Evolutionary conservation across 495 filamentous ascomycete genomes (phyloP).

Genomic region (Aspergillus incahuasiensis): DNA sequence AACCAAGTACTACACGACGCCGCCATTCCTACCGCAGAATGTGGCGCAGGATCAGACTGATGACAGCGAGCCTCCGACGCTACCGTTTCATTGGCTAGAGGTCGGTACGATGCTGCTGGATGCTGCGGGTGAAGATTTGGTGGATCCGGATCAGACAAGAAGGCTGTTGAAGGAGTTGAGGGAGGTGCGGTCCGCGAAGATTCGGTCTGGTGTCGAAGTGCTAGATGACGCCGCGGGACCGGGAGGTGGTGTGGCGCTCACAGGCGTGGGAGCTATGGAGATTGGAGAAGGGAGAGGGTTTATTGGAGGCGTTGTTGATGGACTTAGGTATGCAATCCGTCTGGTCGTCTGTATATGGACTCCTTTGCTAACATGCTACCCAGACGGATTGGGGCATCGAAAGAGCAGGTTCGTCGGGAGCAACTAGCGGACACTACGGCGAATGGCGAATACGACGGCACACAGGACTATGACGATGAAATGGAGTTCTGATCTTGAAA

Average conservation of each 20-base stretch:
- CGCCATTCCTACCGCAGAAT: slow-evolving; percentile 43
- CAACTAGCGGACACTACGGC: slow-evolving; percentile 42
- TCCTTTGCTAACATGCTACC: neutral
- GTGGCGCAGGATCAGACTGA: slow-evolving; percentile 25
- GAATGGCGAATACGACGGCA: slow-evolving; percentile 35
- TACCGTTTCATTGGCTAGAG: slow-evolving; percentile 95
- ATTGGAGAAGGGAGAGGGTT: slow-evolving; percentile 82
- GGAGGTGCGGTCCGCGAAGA: slow-evolving; percentile 86
- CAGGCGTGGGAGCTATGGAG: slow-evolving; percentile 88
- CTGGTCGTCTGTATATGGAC: neutral
- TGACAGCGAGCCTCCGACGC: slow-evolving; percentile 42
- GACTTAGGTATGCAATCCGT: slow-evolving; percentile 55
- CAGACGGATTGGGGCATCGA: slow-evolving; percentile 44
- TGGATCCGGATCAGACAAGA: slow-evolving; percentile 67
- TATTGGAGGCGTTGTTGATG: slow-evolving; percentile 80
- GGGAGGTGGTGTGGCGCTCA: slow-evolving; percentile 70
- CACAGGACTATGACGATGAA: slow-evolving; percentile 44
- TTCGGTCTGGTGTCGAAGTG: slow-evolving; percentile 65
- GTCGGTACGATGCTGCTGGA: slow-evolving; percentile 79
- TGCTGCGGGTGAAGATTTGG: slow-evolving; percentile 78
- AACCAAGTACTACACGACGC: slow-evolving; percentile 35
- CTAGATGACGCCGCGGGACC: slow-evolving; percentile 57
- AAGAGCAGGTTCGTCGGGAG: slow-evolving; percentile 45
- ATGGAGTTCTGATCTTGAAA: slow-evolving; percentile 40
- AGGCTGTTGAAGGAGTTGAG: slow-evolving; percentile 74